Conservation (phyloP, 2,329 filamentous ascomycete genomes). For the Xylariaceae sp. region DNA sequence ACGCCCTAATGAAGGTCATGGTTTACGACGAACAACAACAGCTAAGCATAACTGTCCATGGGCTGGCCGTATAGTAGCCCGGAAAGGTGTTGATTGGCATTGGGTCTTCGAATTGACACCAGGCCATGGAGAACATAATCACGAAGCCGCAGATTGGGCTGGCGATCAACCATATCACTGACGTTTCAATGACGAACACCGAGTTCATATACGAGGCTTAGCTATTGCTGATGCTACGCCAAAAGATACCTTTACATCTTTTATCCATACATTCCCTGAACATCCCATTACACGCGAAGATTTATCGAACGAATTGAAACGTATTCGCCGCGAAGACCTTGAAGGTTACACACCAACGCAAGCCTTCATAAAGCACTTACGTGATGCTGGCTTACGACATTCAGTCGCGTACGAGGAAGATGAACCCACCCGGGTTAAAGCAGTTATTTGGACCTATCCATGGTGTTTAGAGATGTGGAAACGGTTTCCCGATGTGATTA, state of each 20-base stretch:
- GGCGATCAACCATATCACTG: background rate
- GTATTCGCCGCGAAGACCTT: background rate
- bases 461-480: background rate
- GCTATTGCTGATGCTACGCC: background rate
- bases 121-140: background rate
- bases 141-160: background rate
- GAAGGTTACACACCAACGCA: background rate
- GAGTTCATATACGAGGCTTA: background rate
- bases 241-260: background rate
- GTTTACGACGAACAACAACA: background rate
- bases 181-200: background rate
- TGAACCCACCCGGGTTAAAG: background rate
- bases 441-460: background rate
- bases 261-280: background rate
- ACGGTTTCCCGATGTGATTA: background rate
- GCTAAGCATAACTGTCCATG: background rate
- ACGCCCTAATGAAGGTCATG: background rate
- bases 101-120: background rate
- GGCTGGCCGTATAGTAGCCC: background rate
- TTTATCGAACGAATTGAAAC: background rate
- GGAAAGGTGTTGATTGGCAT: background rate
- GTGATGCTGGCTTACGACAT: background rate
- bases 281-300: background rate
- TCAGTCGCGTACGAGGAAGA: background rate
- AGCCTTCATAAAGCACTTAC: background rate